These are phyloP conservation scores for Alternaria dauci DNA, from an alignment of 2,329 filamentous ascomycete species.

Conservation along the genomic window DNA sequence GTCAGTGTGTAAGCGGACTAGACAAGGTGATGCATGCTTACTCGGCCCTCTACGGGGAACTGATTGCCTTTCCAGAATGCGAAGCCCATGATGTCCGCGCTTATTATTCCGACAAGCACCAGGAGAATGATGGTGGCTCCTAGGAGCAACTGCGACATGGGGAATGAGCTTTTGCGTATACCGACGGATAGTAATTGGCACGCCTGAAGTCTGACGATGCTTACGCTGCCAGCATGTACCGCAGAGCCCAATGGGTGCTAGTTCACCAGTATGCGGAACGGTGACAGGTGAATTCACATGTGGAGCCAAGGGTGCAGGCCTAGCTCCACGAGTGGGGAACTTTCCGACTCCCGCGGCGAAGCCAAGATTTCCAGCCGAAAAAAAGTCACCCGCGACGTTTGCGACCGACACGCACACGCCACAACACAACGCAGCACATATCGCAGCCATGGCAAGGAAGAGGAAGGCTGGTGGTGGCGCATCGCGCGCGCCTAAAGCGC, in stretches of 20 bases:
- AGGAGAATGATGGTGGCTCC: constrained; percentile 48
- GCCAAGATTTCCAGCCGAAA: constrained; percentile 40
- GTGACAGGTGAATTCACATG: neutral
- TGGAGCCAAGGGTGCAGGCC: neutral
- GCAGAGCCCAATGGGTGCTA: neutral
- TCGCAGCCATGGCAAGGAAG: constrained; percentile 61
- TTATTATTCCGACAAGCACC: constrained; percentile 49
- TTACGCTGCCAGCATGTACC: neutral
- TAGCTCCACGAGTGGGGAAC: neutral
- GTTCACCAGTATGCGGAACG: neutral
- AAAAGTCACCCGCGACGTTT: constrained; percentile 33
- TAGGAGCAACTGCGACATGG: constrained; percentile 50
- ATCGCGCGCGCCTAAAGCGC: constrained; percentile 46
- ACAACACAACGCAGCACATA: constrained; percentile 7
- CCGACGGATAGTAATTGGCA: neutral
- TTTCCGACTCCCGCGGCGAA: constrained; percentile 25
- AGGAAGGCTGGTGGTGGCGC: constrained; percentile 71
- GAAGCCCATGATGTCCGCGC: constrained; percentile 69
- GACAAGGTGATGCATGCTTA: constrained; percentile 50
- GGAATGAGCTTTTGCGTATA: neutral
- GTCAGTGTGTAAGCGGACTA: constrained; percentile 1
- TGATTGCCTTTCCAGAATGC: constrained; percentile 71
- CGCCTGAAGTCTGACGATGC: neutral
- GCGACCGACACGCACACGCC: constrained; percentile 7
- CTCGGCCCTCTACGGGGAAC: constrained; percentile 85